These are phyloP conservation scores for Mortierella sp. DNA, from an alignment of 371 early-diverging fungal genomes.

Conservation along the genomic window DNA sequence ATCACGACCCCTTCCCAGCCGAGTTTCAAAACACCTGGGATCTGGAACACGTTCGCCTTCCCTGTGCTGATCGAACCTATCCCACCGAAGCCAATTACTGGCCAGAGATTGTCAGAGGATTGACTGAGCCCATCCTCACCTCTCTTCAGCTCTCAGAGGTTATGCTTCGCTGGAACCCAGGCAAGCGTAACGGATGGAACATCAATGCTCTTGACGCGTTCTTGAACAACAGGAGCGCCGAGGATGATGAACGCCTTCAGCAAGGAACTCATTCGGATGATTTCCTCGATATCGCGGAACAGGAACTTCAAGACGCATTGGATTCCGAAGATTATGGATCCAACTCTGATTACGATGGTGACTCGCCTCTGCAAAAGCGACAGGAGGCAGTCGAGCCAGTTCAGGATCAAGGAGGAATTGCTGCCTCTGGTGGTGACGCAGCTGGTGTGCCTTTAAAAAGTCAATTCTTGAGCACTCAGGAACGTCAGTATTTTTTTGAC, in stretches of 20 bases:
- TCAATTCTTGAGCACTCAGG: slow-evolving; percentile 35
- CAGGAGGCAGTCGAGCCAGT: background rate
- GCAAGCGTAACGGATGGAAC: slow-evolving; percentile 42
- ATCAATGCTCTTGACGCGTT: slow-evolving; percentile 43
- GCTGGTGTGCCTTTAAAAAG: slow-evolving; percentile 11
- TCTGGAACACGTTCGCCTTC: slow-evolving; percentile 42
- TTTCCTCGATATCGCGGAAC: slow-evolving; percentile 4
- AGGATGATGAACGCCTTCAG: background rate
- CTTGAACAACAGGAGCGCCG: slow-evolving; percentile 27
- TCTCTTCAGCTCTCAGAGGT: slow-evolving; percentile 32
- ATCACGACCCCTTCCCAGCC: slow-evolving; percentile 34
- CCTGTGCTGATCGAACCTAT: slow-evolving; percentile 41
- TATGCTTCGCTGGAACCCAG: slow-evolving; percentile 48
- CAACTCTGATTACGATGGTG: slow-evolving; percentile 8
- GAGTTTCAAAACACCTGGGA: slow-evolving; percentile 44
- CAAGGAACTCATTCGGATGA: slow-evolving; percentile 23
- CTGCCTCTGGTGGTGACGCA: background rate
- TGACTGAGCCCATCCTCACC: slow-evolving; percentile 29
- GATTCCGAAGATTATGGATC: slow-evolving; percentile 21
- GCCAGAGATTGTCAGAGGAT: slow-evolving; percentile 44
- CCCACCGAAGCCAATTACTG: slow-evolving; percentile 24
- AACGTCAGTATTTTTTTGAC: slow-evolving; percentile 46
- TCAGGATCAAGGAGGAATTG: background rate
- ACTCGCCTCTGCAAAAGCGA: background rate
- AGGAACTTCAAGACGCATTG: slow-evolving; percentile 3